Evolutionary conservation across 164 flowering plant genomes (phyloP).

Genomic region (Liquidambar formosana): DNA sequence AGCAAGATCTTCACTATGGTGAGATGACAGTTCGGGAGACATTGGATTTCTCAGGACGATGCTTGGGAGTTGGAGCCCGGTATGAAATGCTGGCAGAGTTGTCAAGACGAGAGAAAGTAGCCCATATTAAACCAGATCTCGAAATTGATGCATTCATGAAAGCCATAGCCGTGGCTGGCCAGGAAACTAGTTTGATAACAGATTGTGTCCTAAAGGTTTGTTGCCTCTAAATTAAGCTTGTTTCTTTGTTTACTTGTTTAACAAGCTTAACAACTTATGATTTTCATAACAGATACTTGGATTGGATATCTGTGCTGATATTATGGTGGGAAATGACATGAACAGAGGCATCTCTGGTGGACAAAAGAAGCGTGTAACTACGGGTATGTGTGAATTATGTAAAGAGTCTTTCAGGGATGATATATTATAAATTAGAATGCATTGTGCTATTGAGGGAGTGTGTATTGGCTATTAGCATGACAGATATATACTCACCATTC

Average conservation of each 20-base stretch:
- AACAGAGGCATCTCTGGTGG: constrained; percentile 67
- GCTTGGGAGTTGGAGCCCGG: constrained; percentile 32
- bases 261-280: background rate
- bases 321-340: constrained; percentile 65
- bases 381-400: too few relatives aligned
- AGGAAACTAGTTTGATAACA: constrained; percentile 44
- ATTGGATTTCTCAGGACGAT: constrained; percentile 28
- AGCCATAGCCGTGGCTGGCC: constrained; percentile 39
- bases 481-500: too few relatives aligned
- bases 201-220: constrained; percentile 63
- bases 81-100: constrained; percentile 45
- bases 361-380: too few relatives aligned
- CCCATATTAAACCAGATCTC: constrained; percentile 61
- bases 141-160: too few relatives aligned
- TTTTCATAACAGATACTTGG: constrained; percentile 33
- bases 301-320: too few relatives aligned
- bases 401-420: too few relatives aligned
- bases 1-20: constrained; percentile 34
- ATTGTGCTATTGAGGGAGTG: too few relatives aligned
- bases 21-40: constrained; percentile 39
- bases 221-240: too few relatives aligned
- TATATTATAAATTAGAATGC: too few relatives aligned
- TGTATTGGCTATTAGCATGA: too few relatives aligned
- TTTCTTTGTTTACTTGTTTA: too few relatives aligned
- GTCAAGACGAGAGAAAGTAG: constrained; percentile 43